phyloP scores from a whole-genome alignment of 306 rosid species.

The Corylus heterophylla region DNA sequence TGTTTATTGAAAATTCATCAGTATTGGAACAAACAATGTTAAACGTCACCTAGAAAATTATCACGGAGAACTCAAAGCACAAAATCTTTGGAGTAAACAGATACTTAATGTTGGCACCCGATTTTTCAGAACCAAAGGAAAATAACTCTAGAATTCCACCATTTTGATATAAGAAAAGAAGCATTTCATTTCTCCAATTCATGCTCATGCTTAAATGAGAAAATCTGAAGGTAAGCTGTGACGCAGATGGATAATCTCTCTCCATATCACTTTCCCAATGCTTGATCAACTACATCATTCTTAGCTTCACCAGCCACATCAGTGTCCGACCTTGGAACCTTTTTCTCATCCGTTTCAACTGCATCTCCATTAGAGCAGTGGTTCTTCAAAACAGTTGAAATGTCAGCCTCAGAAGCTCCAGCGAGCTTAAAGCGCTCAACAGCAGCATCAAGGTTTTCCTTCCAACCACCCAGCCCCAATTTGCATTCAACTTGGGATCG shows the following conservation, averaged over 20 bases:
- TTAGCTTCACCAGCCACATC: conserved; percentile 33
- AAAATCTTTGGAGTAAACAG: conserved; percentile 27
- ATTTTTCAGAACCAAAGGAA: conserved; percentile 28
- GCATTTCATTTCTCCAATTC: conserved; percentile 33
- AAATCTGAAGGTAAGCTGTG: neutral
- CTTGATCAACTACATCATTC: conserved; percentile 33
- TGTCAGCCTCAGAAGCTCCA: conserved; percentile 89
- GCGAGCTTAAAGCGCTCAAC: conserved; percentile 88
- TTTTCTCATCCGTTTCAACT: conserved; percentile 55
- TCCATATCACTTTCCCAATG: conserved; percentile 30
- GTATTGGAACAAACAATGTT: conserved; percentile 28
- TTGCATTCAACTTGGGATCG: conserved; percentile 95
- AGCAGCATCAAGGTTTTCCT: conserved; percentile 76
- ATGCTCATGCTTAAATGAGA: conserved; percentile 15
- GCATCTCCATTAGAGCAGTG: conserved; percentile 78
- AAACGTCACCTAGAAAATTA: conserved; percentile 38
- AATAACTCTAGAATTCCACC: conserved; percentile 36
- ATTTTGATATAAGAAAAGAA: conserved; percentile 23
- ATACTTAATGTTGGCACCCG: conserved; percentile 30
- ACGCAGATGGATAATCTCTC: conserved; percentile 8
- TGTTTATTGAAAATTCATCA: conserved; percentile 29
- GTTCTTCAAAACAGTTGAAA: conserved; percentile 78
- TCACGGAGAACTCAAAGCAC: conserved; percentile 28
- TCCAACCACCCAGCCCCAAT: conserved; percentile 73
- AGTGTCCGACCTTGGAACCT: conserved; percentile 30